Evolutionary conservation across 2,329 filamentous ascomycete genomes (phyloP), one percentile per base, ranked within the genome.

Genomic region (Trichoderma sp.): DNA sequence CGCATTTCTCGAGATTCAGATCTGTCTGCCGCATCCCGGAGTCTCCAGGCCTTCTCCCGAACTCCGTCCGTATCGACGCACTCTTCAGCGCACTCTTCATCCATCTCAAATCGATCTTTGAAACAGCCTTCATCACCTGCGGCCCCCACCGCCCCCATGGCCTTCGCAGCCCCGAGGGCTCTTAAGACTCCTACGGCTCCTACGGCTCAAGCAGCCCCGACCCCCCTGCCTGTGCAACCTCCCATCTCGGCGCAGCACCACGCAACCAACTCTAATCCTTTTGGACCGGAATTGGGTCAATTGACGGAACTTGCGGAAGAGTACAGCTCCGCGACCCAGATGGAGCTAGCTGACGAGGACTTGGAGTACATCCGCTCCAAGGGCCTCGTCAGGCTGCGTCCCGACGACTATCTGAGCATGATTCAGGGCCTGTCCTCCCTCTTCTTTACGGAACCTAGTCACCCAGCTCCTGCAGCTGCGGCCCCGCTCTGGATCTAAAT

Each of bases 291-390:
- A 84, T 87, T 98, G 71, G 95, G 94, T 75, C 93, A 98, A 84
- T 94, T 98, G 29, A 95, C 95, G 71, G 97, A 98, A 84, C 90
- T 98, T 18, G 96, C 93, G 0, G 97, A 98, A 85, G 95, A 98
- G 84, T 96, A 95, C 79, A 91, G 91, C 59, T 88, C 91, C 35
- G 88, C 89, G 77, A 88, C 91, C 50, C 85, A 88, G 77, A 82
- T 89, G 76, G 88, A 89, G n/a, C 87, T 91, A 63, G 85, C 92
- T 53, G 93, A 95, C 62, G 93, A 94, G 74, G 84, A 85, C 68
- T 89, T 94, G 80, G 87, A 90, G 78, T 90, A 92, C 76, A 90
- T 98, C 81, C 84, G 89, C 76, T 87, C 89, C 29, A 91, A 90
- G 77, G 94, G 94, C 3, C 88, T 98, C 6, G 89, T 88, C 80